A percentile compares a stretch with the other conserved stretches of the same genome.
phyloP scores from a whole-genome alignment of 2,329 filamentous ascomycete species.

The Cryphonectria carpinicola region DNA sequence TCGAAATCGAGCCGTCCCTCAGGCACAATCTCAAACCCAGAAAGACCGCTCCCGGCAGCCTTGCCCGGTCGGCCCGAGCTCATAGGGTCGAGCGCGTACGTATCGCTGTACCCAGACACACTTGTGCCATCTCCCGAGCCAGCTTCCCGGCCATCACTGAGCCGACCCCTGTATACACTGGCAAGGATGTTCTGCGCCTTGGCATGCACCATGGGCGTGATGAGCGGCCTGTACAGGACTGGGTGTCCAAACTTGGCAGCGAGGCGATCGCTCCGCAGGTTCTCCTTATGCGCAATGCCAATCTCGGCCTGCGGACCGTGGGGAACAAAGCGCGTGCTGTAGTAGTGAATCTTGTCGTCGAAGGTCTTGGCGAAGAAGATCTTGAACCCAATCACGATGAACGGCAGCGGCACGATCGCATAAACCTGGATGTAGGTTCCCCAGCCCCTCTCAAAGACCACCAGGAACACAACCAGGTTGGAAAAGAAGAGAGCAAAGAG shows the following conservation, averaged over 20 bases:
- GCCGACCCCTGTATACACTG: conserved; percentile 82
- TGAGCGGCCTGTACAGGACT: conserved; percentile 83
- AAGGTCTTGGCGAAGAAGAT: conserved; percentile 77
- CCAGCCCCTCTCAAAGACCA: conserved; percentile 72
- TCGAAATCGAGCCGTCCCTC: conserved; percentile 87
- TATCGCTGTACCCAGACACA: conserved; percentile 78
- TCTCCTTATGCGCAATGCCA: conserved; percentile 53
- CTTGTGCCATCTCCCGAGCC: conserved; percentile 60
- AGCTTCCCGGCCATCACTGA: conserved; percentile 67
- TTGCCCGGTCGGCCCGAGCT: conserved; percentile 59
- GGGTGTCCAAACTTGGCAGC: conserved; percentile 86
- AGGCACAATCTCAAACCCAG: conserved; percentile 87
- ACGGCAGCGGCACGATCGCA: conserved; percentile 72
- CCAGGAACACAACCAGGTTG: conserved; percentile 77
- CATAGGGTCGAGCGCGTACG: conserved; percentile 83
- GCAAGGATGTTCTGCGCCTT: conserved; percentile 85
- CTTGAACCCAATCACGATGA: conserved; percentile 84
- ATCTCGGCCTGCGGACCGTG: conserved; percentile 48
- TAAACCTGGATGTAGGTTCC: conserved; percentile 65
- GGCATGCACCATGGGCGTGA: conserved; percentile 93
- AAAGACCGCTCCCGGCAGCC: conserved; percentile 43
- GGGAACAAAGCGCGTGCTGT: conserved; percentile 65
- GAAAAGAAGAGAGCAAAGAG: conserved; percentile 80
- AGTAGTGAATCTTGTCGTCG: conserved; percentile 81
- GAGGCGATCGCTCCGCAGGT: conserved; percentile 67